These are phyloP conservation scores for Xylariaceae sp. DNA, from an alignment of 2,329 filamentous ascomycete genomes.

Conservation along the genomic window DNA sequence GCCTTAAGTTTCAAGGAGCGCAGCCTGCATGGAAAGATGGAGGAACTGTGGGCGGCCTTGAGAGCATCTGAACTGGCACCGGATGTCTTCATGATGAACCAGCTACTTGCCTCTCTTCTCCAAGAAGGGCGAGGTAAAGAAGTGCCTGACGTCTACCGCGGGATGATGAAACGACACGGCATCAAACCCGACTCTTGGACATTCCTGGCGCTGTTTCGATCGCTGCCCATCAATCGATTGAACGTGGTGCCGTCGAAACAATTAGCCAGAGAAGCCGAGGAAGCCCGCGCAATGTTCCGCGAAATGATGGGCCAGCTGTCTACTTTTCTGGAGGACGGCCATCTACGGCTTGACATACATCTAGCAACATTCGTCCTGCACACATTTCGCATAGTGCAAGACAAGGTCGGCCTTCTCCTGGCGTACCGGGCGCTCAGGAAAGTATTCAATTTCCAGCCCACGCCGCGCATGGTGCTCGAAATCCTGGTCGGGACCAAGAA, in stretches of 20 bases:
- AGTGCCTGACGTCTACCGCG: conserved; percentile 48
- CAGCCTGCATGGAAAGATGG: conserved; percentile 48
- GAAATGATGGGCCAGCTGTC: conserved; percentile 41
- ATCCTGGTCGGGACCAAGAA: conserved; percentile 37
- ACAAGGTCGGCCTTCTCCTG: conserved; percentile 37
- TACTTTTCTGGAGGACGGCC: conserved; percentile 34
- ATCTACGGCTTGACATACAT: conserved; percentile 30
- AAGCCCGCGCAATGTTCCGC: conserved; percentile 36
- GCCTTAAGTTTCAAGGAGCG: conserved; percentile 64
- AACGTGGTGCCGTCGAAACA: conserved; percentile 25
- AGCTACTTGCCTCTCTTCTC: conserved; percentile 61
- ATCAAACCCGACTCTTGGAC: conserved; percentile 60
- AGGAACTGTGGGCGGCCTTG: conserved; percentile 56
- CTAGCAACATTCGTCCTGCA: conserved; percentile 43
- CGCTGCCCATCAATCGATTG: conserved; percentile 43
- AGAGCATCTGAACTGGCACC: conserved; percentile 55
- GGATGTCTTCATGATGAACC: conserved; percentile 72
- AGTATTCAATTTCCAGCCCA: conserved; percentile 35
- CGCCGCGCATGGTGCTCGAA: conserved; percentile 40
- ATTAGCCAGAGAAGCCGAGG: conserved; percentile 22
- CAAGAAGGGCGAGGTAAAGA: conserved; percentile 47
- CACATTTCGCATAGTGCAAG: conserved; percentile 39
- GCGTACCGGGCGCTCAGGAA: conserved; percentile 36
- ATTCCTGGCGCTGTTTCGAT: conserved; percentile 60
- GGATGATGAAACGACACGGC: conserved; percentile 40